These are phyloP conservation scores for Gymnopilus dilepis DNA, from an alignment of 768 basidiomycete species.

Conservation along the genomic window DNA sequence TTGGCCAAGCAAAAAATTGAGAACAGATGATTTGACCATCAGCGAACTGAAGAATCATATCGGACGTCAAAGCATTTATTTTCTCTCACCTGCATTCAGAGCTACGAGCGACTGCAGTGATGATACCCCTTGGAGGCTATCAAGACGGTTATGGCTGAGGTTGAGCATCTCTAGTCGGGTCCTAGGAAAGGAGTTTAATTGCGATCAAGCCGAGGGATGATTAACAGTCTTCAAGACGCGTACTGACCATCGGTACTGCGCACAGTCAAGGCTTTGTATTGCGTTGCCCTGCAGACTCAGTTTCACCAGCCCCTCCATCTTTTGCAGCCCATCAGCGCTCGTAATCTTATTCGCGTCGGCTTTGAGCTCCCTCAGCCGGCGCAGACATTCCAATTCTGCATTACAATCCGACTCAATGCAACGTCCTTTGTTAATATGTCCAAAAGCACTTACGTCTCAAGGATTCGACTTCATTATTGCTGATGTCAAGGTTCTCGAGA, in stretches of 20 bases:
- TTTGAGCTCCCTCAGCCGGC: slow-evolving; percentile 85
- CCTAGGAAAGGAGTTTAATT: slow-evolving; percentile 38
- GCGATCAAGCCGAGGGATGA: slow-evolving; percentile 4
- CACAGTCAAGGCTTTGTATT: slow-evolving; percentile 66
- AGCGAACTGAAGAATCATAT: slow-evolving; percentile 16
- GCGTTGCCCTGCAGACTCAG: slow-evolving; percentile 81
- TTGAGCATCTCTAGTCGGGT: slow-evolving; percentile 76
- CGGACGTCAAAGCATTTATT: slow-evolving; percentile 18
- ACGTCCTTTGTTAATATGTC: slow-evolving; percentile 7
- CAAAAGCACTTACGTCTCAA: slow-evolving; percentile 70
- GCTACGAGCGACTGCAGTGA: slow-evolving; percentile 66
- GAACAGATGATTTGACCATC: slow-evolving; percentile 2
- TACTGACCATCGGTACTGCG: slow-evolving; percentile 69
- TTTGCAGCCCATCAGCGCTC: slow-evolving; percentile 75
- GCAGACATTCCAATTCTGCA: slow-evolving; percentile 88
- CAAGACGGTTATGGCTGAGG: slow-evolving; percentile 76
- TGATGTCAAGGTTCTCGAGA: slow-evolving; percentile 90
- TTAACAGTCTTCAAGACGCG: slow-evolving; percentile 21
- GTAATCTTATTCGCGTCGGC: slow-evolving; percentile 87
- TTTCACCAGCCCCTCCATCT: slow-evolving; percentile 82
- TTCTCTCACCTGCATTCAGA: slow-evolving; percentile 82
- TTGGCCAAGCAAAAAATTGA: neutral
- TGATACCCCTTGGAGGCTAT: slow-evolving; percentile 61
- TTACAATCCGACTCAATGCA: slow-evolving; percentile 20
- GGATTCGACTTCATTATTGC: slow-evolving; percentile 87